Evolutionary conservation across 306 rosid genomes (phyloP), one percentile per base, ranked within the genome.

Genomic region (Arachis hypogaea): DNA sequence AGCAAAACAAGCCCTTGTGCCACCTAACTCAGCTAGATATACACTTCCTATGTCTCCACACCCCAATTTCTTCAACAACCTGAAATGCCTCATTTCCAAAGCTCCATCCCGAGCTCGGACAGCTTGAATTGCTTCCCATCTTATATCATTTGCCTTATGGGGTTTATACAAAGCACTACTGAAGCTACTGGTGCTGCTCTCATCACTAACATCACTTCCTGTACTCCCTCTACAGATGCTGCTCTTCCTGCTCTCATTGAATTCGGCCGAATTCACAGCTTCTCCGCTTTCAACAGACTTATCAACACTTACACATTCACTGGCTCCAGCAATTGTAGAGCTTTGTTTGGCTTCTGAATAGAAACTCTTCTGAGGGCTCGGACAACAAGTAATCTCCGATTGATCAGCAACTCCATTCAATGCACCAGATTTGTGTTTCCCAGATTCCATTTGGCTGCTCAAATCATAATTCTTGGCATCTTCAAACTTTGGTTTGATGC

Each of bases 61-160:
- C 74, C 98, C 98, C 79, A 91, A 85, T 83, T 82, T 84, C 82
- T 82, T 88, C 84, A 88, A 71, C 75, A 89, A 68, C 83, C 86
- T 88, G 86, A 94, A 94, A 77, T 94, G 91, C 66, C 82, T 84
- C 90, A 86, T 74, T 54, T 90, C 97, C 77, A 94, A 67, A 66
- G 69, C 65, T 80, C 96, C 92, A 44, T 88, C 86, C 63, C 83
- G 90, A 55, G 74, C 66, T 71, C 98, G 89, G 45, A 87, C 83
- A 5, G 90, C 91, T 83, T 88, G 95, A 74, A 94, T 84, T 28
- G 98, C 94, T 82, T 91, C 98, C 98, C 97, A 94, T 86, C 98
- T 88, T 64, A 80, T 51, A 82, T 94, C 96, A 69, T 91, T 91
- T 59, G 93, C 92, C 81, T 76, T 86, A 77, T 89, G 98, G 29